These are phyloP conservation scores for Actinidia chinensis DNA, from an alignment of 179 eudicot species.

Conservation along the genomic window DNA sequence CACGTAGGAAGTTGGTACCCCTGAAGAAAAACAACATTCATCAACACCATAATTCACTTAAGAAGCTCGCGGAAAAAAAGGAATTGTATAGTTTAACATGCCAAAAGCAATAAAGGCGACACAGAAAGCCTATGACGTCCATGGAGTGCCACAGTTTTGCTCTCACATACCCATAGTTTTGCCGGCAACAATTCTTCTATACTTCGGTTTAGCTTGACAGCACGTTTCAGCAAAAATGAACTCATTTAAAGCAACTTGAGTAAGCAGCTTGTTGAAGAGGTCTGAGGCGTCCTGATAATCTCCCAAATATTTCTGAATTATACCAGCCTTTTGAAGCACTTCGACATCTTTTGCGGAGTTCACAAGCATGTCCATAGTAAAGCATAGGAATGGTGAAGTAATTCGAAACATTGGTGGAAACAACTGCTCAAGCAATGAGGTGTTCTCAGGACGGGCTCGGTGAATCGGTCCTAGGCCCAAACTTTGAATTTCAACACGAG, in stretches of 20 bases:
- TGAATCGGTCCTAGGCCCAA: not conserved
- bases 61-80: too few species aligned
- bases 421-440: constrained; percentile 15
- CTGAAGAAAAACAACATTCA: too few species aligned
- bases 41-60: too few species aligned
- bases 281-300: not conserved
- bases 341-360: not conserved
- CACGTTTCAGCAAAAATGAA: not conserved
- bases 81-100: too few species aligned
- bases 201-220: not conserved
- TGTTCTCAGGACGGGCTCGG: not conserved
- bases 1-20: too few species aligned
- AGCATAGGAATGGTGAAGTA: not conserved
- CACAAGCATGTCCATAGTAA: not conserved
- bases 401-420: not conserved
- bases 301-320: not conserved
- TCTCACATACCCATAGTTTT: not conserved
- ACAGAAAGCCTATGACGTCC: not conserved
- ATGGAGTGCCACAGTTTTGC: not conserved
- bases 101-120: too few species aligned
- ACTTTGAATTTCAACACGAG: not conserved
- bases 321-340: not conserved
- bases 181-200: not conserved
- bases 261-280: not conserved
- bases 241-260: not conserved